A percentile compares a stretch with the other conserved stretches of the same genome.
Conservation (phyloP, 106 monocot species). For the Acanthochlamys bracteata region DNA sequence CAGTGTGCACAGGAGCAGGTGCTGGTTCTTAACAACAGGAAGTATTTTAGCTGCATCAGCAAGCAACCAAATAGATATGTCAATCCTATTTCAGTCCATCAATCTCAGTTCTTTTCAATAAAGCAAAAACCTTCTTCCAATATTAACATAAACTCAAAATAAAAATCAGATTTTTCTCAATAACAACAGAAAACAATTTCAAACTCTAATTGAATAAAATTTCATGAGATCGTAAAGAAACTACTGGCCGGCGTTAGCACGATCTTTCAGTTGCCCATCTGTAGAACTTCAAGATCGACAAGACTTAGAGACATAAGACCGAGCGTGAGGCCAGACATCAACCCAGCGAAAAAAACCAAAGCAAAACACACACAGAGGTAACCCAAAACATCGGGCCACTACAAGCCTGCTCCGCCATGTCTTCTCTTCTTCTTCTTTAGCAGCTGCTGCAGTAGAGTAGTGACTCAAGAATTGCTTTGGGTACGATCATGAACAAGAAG, state of each 20-base stretch:
- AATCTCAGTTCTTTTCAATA: not conserved
- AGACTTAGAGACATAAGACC: constrained; percentile 98
- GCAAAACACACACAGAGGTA: constrained; percentile 44
- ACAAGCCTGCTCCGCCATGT: constrained; percentile 48
- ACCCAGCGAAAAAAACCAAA: constrained; percentile 81
- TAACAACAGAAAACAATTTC: not conserved
- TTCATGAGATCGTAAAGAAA: not conserved
- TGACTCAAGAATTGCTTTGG: not conserved
- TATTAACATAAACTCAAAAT: no score
- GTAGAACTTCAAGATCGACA: constrained; percentile 94
- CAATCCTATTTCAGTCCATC: not conserved
- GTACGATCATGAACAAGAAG: not conserved
- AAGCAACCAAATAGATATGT: not conserved
- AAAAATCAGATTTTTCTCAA: no score
- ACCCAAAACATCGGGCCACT: constrained; percentile 69
- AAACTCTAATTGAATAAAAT: not conserved
- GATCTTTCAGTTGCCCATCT: constrained; percentile 63
- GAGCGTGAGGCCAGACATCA: constrained; percentile 99
- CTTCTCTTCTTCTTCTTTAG: constrained; percentile 3
- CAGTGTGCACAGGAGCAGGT: constrained; percentile 89
- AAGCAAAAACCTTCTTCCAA: not conserved
- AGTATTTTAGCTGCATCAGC: constrained; percentile 63
- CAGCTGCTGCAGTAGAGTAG: not conserved
- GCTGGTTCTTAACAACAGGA: constrained; percentile 95
- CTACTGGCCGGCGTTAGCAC: constrained; percentile 47